Conservation (phyloP, 345 rosid species). For the Geranium rotundifolium region DNA sequence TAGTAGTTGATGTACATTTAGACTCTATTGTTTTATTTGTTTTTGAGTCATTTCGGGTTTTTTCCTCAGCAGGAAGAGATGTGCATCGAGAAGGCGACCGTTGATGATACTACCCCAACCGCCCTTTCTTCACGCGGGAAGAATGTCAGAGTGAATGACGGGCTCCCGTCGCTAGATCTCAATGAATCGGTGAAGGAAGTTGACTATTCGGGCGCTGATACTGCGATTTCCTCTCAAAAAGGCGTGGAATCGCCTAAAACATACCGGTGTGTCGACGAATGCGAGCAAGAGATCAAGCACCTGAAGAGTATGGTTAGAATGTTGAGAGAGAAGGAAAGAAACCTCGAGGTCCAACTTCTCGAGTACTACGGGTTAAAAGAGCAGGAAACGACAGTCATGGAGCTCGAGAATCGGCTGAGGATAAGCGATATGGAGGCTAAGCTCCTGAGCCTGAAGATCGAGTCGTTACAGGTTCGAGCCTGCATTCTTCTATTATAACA, state of each 20-base stretch:
- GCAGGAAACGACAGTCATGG: constrained; percentile 58
- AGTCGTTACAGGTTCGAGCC: constrained; percentile 57
- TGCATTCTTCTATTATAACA: too few species aligned
- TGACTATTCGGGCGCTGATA: constrained; percentile 16
- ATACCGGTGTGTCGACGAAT: constrained; percentile 30
- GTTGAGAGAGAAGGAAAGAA: constrained; percentile 64
- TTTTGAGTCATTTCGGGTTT: not conserved
- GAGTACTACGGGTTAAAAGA: constrained; percentile 83
- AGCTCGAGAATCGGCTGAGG: constrained; percentile 73
- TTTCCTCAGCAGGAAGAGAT: constrained; percentile 16
- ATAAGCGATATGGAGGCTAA: constrained; percentile 60
- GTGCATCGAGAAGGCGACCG: not conserved
- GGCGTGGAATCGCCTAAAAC: constrained; percentile 25
- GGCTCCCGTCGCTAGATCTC: constrained; percentile 44
- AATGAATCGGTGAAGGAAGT: constrained; percentile 37
- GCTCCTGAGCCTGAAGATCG: constrained; percentile 57
- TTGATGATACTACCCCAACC: constrained; percentile 18
- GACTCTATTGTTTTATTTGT: not conserved
- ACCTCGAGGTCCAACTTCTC: constrained; percentile 58
- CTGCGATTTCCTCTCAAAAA: constrained; percentile 18
- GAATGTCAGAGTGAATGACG: constrained; percentile 27
- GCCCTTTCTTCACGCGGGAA: constrained; percentile 30
- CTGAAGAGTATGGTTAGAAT: constrained; percentile 41
- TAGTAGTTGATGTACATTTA: too few species aligned
- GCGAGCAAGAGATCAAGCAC: constrained; percentile 52